A percentile compares a stretch with the other conserved stretches of the same genome.
phyloP scores from a whole-genome alignment of 2,329 filamentous ascomycete genomes.

The Davidsoniella eucalypti region DNA sequence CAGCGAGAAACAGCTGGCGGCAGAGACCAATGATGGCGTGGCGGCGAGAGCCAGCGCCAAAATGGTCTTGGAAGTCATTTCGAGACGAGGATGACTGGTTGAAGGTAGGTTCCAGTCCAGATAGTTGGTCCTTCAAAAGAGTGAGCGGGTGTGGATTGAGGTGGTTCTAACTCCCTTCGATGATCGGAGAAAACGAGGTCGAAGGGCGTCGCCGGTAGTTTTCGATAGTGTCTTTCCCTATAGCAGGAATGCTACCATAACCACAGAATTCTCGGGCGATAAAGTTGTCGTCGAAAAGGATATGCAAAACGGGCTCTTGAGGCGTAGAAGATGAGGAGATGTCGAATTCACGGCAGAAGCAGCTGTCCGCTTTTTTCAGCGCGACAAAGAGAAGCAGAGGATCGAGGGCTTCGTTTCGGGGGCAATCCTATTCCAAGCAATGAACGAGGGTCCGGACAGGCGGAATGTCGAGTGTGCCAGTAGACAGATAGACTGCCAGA shows the following conservation, averaged over 20 bases:
- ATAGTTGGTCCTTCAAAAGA: neutral
- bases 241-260: neutral
- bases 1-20: conserved; percentile 11
- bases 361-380: too few species aligned
- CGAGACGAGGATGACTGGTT: neutral
- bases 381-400: too few species aligned
- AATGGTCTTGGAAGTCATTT: conserved; percentile 8
- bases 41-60: conserved; percentile 5
- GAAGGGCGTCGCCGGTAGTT: conserved; percentile 3
- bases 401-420: too few species aligned
- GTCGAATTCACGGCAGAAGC: too few species aligned
- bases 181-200: neutral
- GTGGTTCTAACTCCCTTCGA: neutral
- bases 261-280: too few species aligned
- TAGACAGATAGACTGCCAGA: too few species aligned
- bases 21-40: conserved; percentile 8
- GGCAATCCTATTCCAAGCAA: too few species aligned
- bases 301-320: too few species aligned
- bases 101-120: neutral
- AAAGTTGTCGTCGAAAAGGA: too few species aligned
- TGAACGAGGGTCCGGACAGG: too few species aligned
- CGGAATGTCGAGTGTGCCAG: too few species aligned
- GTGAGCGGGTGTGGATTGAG: neutral
- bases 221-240: conserved; percentile 9
- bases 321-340: too few species aligned